Evolutionary conservation across 2,329 filamentous ascomycete species (phyloP).

Genomic region (Aspergillus fumigatus): DNA sequence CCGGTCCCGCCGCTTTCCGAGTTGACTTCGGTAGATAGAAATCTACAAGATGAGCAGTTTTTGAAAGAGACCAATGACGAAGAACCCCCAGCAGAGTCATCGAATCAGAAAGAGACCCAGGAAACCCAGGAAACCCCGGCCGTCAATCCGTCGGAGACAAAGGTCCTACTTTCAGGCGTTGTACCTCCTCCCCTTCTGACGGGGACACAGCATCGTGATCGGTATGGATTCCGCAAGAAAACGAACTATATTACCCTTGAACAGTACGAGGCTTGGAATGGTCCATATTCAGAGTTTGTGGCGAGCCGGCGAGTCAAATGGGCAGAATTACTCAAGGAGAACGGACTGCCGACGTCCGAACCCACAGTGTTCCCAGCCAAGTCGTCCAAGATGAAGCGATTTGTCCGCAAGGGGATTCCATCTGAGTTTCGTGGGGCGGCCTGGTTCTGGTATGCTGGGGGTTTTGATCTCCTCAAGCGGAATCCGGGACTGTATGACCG

Average conservation of each 20-base stretch:
- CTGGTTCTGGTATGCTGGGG: slow-evolving; percentile 95
- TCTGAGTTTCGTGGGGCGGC: slow-evolving; percentile 91
- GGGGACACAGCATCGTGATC: slow-evolving; percentile 55
- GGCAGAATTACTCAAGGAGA: slow-evolving; percentile 70
- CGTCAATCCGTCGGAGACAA: slow-evolving; percentile 12
- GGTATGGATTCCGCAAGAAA: slow-evolving; percentile 88
- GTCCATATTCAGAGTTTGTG: slow-evolving; percentile 69
- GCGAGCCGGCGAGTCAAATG: slow-evolving; percentile 75
- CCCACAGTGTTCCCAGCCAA: slow-evolving; percentile 76
- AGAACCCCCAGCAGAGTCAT: not conserved
- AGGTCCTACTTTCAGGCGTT: slow-evolving; percentile 30
- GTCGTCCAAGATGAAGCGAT: slow-evolving; percentile 79
- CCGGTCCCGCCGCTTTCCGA: slow-evolving; percentile 17
- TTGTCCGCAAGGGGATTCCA: slow-evolving; percentile 87
- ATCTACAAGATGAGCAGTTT: slow-evolving; percentile 9
- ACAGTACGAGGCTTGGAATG: slow-evolving; percentile 79
- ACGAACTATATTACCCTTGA: slow-evolving; percentile 71
- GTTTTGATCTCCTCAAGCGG: slow-evolving; percentile 71
- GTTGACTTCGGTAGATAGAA: slow-evolving; percentile 8
- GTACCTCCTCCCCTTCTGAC: slow-evolving; percentile 35
- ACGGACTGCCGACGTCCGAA: slow-evolving; percentile 64
- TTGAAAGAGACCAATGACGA: slow-evolving; percentile 8
- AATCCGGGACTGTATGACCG: slow-evolving; percentile 72
- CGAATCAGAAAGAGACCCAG: slow-evolving; percentile 1
- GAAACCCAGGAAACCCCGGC: slow-evolving; percentile 1